Base-by-base conservation (phyloP, 371 early-diverging fungal genomes). In the Mycotypha africana region DNA sequence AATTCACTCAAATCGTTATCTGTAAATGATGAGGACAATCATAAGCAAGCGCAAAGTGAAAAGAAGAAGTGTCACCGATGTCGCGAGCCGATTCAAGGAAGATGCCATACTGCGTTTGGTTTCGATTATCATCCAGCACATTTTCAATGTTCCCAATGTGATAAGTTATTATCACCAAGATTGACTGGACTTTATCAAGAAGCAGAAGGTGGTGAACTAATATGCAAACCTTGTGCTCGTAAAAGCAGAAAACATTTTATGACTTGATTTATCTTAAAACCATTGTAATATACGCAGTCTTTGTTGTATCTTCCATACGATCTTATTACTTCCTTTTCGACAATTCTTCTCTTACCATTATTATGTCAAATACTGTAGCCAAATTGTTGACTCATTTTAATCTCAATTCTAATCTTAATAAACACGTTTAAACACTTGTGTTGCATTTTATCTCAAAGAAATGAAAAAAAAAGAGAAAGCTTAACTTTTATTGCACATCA, bases 81-180 rank as follows among this genome's bases (percentile, higher is more conserved):
- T 52, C 45, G 47, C 9, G 51, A 57, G 23, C 58, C 65, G 17
- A 72, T 83, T 33, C 50, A 74, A 15, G 82, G 82, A 19, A 50
- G 70, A 31, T 60, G 65, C 16, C 55, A 67, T 11, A 63, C 53
- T 35, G 81, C 81, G 1, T 56, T 74, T 48, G 76, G 70, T 4
- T 50, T 55, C 15, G 49, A 72, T 36, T 83, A 73, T 42, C 84
- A 83, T 46, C 63, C 68, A 6, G 52, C 60, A 9, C 78, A 76
- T 48, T 84, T 80, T 45, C 57, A 58, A 34, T 84, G 82, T 46
- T 53, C 48, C 12, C 56, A 54, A 10, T 81, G 84, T 45, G 49
- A 65, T 39, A 70, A 62, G 31, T 26, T 58, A 15, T 47, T 81
- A 10, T 62, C 62, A 9, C 45, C 37, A 10, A 43, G 58, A 25